Conservation (phyloP, 306 rosid species). For the Amphicarpaea edgeworthii region DNA sequence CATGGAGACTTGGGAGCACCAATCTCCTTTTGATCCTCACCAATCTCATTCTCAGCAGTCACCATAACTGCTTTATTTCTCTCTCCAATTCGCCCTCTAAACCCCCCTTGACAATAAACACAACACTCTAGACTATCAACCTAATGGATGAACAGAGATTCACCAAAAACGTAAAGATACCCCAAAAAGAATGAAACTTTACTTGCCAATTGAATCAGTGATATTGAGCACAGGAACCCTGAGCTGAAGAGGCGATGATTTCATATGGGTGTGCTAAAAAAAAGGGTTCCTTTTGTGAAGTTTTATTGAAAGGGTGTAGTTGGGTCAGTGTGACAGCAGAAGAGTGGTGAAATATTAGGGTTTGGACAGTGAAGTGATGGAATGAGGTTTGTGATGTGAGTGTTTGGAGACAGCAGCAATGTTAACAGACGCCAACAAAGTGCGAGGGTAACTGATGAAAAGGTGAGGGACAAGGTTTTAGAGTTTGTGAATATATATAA, state of each 20-base stretch:
- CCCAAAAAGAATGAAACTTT: constrained; percentile 19
- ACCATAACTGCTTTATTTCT: constrained; percentile 61
- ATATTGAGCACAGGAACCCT: constrained; percentile 31
- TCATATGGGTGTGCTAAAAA: constrained; percentile 35
- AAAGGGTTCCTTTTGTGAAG: background rate
- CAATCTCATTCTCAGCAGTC: constrained; percentile 75
- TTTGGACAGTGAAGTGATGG: constrained; percentile 46
- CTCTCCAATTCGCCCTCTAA: constrained; percentile 43
- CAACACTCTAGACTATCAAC: background rate
- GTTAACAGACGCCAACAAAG: constrained; percentile 53
- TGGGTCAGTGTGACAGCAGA: constrained; percentile 36
- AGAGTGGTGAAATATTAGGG: constrained; percentile 51
- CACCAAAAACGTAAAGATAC: constrained; percentile 11
- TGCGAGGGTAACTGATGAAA: constrained; percentile 40
- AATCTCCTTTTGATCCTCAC: constrained; percentile 61
- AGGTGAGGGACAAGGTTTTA: constrained; percentile 2
- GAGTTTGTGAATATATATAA: constrained; percentile 1
- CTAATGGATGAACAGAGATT: constrained; percentile 33
- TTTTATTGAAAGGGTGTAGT: constrained; percentile 6
- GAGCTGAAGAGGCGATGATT: background rate
- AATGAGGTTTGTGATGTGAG: constrained; percentile 30
- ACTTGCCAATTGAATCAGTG: constrained; percentile 36
- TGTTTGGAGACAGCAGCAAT: constrained; percentile 44
- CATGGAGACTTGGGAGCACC: constrained; percentile 84
- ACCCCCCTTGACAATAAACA: constrained; percentile 32